These are phyloP conservation scores for Eremochloa ophiuroides DNA, from an alignment of 176 grass and related monocot species.

Conservation along the genomic window DNA sequence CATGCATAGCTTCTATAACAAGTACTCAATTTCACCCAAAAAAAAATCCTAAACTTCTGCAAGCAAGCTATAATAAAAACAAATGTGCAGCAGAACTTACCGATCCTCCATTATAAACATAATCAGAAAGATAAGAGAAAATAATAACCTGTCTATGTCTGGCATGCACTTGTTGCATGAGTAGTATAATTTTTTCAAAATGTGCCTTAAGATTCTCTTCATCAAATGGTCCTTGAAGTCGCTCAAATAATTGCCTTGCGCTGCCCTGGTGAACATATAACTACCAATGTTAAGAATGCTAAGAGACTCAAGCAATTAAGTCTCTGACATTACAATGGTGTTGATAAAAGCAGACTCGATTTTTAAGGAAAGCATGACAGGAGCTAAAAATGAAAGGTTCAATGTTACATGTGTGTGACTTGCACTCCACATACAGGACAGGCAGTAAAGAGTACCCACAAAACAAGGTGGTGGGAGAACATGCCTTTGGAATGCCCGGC, in stretches of 20 bases:
- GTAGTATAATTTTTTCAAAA: slow-evolving; percentile 88
- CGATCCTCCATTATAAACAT: not conserved
- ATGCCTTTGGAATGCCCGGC: slow-evolving; percentile 57
- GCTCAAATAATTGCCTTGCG: slow-evolving; percentile 81
- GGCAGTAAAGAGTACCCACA: slow-evolving; percentile 4
- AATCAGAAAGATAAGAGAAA: slow-evolving; percentile 7
- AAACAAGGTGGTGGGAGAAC: not conserved
- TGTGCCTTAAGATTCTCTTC: slow-evolving; percentile 86
- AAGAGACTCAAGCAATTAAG: slow-evolving; percentile 4
- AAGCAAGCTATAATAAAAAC: not conserved
- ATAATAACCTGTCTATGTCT: slow-evolving; percentile 64
- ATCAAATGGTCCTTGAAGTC: slow-evolving; percentile 81
- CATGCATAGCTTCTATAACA: slow-evolving; percentile 10
- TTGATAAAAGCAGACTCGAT: not conserved
- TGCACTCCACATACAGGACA: slow-evolving; percentile 8
- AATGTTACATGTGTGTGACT: slow-evolving; percentile 19
- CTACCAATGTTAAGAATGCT: slow-evolving; percentile 6
- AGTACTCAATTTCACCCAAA: not conserved
- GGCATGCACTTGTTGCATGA: slow-evolving; percentile 60
- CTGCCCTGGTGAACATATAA: slow-evolving; percentile 60
- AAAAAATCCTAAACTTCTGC: not conserved
- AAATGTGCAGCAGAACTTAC: not conserved
- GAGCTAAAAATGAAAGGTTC: not conserved
- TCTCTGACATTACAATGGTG: not conserved
- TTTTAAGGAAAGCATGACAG: not conserved